Conservation (phyloP, 768 basidiomycete genomes). For the Calvatia gigantea region DNA sequence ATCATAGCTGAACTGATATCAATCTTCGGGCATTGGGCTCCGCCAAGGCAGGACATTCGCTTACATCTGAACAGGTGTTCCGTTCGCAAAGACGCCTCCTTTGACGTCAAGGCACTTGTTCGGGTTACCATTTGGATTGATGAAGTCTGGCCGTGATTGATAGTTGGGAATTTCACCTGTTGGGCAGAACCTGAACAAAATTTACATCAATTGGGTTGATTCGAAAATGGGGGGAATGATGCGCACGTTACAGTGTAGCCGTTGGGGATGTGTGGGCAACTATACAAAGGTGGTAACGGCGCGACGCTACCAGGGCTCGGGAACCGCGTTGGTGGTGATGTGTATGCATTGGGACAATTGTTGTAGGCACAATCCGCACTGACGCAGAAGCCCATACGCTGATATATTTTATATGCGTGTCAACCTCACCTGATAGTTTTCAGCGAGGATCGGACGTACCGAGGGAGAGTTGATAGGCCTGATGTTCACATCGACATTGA, state of each 20-base stretch:
- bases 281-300: slow-evolving; percentile 20
- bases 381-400: slow-evolving; percentile 21
- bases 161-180: slow-evolving; percentile 18
- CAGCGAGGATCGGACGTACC: slow-evolving; percentile 13
- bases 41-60: background rate
- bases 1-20: slow-evolving; percentile 15
- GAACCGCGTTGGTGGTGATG: slow-evolving; percentile 21
- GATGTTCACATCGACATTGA: slow-evolving; percentile 22
- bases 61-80: slow-evolving; percentile 28
- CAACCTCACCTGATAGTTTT: background rate
- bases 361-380: slow-evolving; percentile 16
- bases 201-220: background rate
- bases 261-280: slow-evolving; percentile 18
- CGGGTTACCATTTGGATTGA: slow-evolving; percentile 15
- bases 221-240: background rate
- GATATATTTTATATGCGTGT: background rate
- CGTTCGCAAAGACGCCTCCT: slow-evolving; percentile 22
- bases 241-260: slow-evolving; percentile 26
- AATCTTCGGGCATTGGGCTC: background rate
- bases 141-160: slow-evolving; percentile 17
- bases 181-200: slow-evolving; percentile 22
- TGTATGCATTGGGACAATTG: slow-evolving; percentile 21
- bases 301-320: slow-evolving; percentile 15
- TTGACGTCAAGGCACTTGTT: slow-evolving; percentile 27
- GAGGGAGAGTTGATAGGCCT: slow-evolving; percentile 17